Evolutionary conservation across 345 rosid species (phyloP), one percentile per base, ranked within the genome.

Genomic region (Chamaenerion angustifolium): DNA sequence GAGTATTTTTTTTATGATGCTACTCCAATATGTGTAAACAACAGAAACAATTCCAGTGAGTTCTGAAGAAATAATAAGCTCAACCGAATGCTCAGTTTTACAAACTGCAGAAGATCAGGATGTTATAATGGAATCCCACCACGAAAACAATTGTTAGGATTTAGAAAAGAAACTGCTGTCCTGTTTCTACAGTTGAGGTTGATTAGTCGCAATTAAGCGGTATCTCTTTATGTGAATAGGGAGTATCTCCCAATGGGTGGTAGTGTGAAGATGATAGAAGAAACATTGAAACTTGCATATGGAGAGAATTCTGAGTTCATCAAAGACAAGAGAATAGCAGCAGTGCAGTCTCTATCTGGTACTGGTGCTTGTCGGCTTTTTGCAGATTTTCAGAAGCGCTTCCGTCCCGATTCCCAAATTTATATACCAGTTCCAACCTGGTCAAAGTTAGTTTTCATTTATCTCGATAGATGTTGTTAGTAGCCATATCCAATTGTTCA

Each of bases 221-320:
- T 31, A 31, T 31, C 37, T 31, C 37, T n/a, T 50, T 31, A 16
- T 50, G 16, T 42, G 27, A 8, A 12, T 63, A 90, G 98, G 98
- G 98, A 90, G 71, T 90, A 90, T 59, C 98, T 90, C 69, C 95
- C 98, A 8, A 90, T 90, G 95, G 98, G 98, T 51, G 98, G 95
- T 47, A 86, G 95, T 69, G 74, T 74, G 53, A 78, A 79, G 23
- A 90, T 86, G 98, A 80, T 86, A 53, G 88, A 83, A 53, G 92
- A 79, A 67, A 81, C 94, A 23, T 64, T 90, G 68, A 90, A 90
- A 76, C 72, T 90, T 64, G 95, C 98, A 15, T 86, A 90, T 65
- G 95, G 98, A 10, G 88, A 85, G 62, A 65, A 76, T 48, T 85
- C 92, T 18, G 92, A 85, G 58, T 73, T 74, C 51, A 57, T 90